These are phyloP conservation scores for Xylaria acuta DNA, from an alignment of 495 filamentous ascomycete species.

Conservation along the genomic window DNA sequence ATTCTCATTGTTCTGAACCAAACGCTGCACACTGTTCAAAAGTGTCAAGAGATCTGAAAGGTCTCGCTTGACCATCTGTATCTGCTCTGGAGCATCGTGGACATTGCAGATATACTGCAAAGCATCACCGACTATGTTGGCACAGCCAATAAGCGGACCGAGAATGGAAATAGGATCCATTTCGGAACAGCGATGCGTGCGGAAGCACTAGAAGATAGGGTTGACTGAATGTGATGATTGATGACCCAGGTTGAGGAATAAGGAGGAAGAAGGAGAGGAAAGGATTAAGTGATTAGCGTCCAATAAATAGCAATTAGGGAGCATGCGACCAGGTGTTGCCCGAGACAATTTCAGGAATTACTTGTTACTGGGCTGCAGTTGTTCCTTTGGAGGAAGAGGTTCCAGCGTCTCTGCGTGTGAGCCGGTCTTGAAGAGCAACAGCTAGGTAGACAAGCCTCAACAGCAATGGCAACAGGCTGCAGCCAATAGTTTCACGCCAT, in stretches of 20 bases:
- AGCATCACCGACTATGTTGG: too few species aligned
- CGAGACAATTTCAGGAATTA: neutral
- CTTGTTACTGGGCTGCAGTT: neutral
- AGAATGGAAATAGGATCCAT: neutral
- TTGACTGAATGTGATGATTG: conserved; percentile 1
- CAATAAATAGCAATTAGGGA: neutral
- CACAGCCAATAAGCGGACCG: neutral
- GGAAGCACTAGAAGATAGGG: neutral
- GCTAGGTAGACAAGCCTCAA: too few species aligned
- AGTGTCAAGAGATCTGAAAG: neutral
- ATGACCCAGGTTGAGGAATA: neutral
- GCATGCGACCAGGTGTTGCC: neutral
- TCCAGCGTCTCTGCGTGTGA: too few species aligned
- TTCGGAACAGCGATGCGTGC: neutral
- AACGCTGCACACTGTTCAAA: neutral
- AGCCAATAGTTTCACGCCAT: too few species aligned
- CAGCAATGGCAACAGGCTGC: too few species aligned
- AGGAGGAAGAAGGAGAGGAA: neutral
- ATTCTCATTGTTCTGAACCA: neutral
- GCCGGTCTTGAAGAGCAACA: too few species aligned
- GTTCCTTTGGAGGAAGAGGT: too few species aligned
- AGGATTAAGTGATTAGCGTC: too few species aligned
- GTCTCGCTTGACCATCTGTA: neutral
- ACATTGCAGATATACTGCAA: neutral
- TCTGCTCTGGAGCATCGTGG: neutral